Evolutionary conservation across 495 filamentous ascomycete species (phyloP), one percentile per base, ranked within the genome.

Genomic region (Podospora fimiseda): DNA sequence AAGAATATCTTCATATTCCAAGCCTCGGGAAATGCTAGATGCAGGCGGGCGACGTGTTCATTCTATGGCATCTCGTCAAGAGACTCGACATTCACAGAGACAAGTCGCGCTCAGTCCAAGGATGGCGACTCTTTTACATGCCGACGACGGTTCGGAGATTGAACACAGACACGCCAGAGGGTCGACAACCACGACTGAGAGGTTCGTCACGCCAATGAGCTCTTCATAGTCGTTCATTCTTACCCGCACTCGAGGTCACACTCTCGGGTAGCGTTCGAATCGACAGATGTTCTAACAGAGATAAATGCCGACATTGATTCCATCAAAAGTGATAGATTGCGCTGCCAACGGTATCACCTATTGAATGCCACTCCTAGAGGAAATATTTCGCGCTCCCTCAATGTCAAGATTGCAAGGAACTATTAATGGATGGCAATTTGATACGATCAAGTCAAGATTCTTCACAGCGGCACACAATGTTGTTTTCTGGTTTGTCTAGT

Each of bases 181-280:
- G 7, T 52, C 60, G 15, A 53, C 53, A 21, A 50, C 50, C 3
- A 56, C 44, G n/a, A 33, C 58, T 3, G 60, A 60, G 13, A 50
- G 36, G 44, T 63, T 58, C 43, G 43, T 51, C 8, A 63, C 61
- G 23, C 61, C 61, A 13, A 19, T 56, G 16, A 56, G 52, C 39
- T 58, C 58, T 15, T 48, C 56, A 39, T 59, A 56, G 24, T 63
- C 61, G 13, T 63, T 58, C 61, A 63, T 38, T 63, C 61, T 13
- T 63, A 52, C 37, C 58, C 52, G 14, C 58, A 47, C 5, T 57
- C 60, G 21, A 40, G 42, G 22, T 40, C 54, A 2, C 46, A 43
- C 7, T 60, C 54, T 9, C 47, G 50, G 1, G 23, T 45, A 11
- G 37, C 18, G 33, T 23, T 19, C 11, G 27, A 4, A 15, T 16